These are phyloP conservation scores for Jackrogersella minutella DNA, from an alignment of 495 filamentous ascomycete genomes.

Conservation along the genomic window DNA sequence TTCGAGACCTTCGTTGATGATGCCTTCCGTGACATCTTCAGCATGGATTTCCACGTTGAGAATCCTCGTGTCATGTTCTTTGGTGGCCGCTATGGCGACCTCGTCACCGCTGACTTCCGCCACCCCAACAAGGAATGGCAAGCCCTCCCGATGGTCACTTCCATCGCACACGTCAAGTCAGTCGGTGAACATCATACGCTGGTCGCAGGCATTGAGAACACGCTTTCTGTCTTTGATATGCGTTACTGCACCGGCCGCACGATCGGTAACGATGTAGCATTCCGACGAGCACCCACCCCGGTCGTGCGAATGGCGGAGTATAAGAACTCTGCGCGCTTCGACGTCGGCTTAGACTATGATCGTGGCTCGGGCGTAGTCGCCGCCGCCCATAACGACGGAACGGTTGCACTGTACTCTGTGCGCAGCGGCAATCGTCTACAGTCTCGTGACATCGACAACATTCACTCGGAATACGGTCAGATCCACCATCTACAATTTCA, in stretches of 20 bases:
- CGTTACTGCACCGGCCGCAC: slow-evolving; percentile 33
- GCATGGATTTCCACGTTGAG: slow-evolving; percentile 40
- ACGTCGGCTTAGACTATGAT: slow-evolving; percentile 51
- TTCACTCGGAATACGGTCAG: slow-evolving; percentile 8
- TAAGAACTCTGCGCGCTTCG: slow-evolving; percentile 45
- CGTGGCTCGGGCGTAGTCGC: slow-evolving; percentile 47
- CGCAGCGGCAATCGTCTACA: slow-evolving; percentile 45
- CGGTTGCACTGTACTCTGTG: slow-evolving; percentile 52
- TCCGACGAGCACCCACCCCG: slow-evolving; percentile 21
- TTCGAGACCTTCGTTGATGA: not conserved
- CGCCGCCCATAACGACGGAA: slow-evolving; percentile 52
- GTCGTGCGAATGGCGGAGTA: slow-evolving; percentile 49
- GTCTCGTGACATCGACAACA: slow-evolving; percentile 14
- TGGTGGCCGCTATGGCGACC: slow-evolving; percentile 47
- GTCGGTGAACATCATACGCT: slow-evolving; percentile 47
- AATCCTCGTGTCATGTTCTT: slow-evolving; percentile 45
- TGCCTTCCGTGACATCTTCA: slow-evolving; percentile 31
- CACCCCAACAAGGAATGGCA: too few relatives aligned
- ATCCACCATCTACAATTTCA: slow-evolving; percentile 45
- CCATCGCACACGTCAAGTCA: slow-evolving; percentile 47
- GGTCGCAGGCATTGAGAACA: slow-evolving; percentile 46
- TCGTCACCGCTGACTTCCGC: slow-evolving; percentile 34
- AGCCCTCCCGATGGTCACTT: too few relatives aligned
- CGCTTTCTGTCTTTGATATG: slow-evolving; percentile 52
- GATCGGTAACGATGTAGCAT: not conserved